A percentile compares a stretch with the other conserved stretches of the same genome.
Evolutionary conservation across 306 rosid species (phyloP).

Genomic region (Pueraria montana): DNA sequence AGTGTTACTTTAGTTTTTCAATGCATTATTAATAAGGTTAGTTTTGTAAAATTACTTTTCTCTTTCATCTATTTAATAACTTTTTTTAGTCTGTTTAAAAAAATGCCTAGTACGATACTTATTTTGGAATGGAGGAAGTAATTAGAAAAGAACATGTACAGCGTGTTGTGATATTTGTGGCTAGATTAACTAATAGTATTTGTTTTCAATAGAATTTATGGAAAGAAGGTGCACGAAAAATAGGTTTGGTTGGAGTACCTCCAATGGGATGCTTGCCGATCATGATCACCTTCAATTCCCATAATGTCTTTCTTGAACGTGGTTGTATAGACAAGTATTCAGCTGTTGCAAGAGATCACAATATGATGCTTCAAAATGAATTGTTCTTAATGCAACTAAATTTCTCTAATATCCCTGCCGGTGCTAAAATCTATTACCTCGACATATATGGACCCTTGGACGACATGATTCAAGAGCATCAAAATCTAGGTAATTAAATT

Average conservation of each 20-base stretch:
- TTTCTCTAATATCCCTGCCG: slow-evolving; percentile 27
- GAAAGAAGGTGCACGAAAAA: slow-evolving; percentile 71
- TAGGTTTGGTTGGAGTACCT: slow-evolving; percentile 68
- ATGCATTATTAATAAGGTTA: no score
- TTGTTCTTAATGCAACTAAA: slow-evolving; percentile 55
- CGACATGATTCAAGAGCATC: slow-evolving; percentile 51
- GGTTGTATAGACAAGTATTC: slow-evolving; percentile 66
- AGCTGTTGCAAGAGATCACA: slow-evolving; percentile 63
- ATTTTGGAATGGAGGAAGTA: no score
- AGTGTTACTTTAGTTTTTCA: no score
- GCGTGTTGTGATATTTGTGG: no score
- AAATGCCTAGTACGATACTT: no score
- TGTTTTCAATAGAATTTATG: slow-evolving; percentile 53
- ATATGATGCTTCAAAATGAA: slow-evolving; percentile 65
- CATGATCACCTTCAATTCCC: slow-evolving; percentile 59
- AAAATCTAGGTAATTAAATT: slow-evolving; percentile 53
- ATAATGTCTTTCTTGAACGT: slow-evolving; percentile 38
- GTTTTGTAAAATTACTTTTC: no score
- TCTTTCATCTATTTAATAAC: no score
- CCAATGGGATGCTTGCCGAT: slow-evolving; percentile 83
- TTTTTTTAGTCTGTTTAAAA: no score
- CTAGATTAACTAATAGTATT: no score
- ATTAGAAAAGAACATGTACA: no score
- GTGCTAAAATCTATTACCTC: slow-evolving; percentile 55
- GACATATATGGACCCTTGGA: slow-evolving; percentile 65